Evolutionary conservation across 345 rosid genomes (phyloP).

Genomic region (Stellera chamaejasme): DNA sequence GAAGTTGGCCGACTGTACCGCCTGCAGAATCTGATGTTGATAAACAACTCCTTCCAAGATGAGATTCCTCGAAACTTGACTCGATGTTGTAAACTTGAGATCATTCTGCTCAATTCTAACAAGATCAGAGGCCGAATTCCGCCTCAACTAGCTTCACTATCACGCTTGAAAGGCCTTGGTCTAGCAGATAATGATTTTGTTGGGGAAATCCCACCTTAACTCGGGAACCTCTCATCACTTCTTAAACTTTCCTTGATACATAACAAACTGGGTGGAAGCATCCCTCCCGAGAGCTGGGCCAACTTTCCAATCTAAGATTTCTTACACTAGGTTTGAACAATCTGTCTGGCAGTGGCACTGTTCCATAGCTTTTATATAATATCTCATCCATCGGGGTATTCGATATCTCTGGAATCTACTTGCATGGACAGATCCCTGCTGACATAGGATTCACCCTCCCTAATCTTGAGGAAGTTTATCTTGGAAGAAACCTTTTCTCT

Average conservation of each 20-base stretch:
- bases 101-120: neutral
- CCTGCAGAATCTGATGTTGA: conserved; percentile 6
- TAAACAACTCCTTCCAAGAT: conserved; percentile 3
- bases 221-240: conserved; percentile 19
- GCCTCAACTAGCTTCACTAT: neutral
- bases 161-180: neutral
- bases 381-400: conserved; percentile 3
- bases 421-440: conserved; percentile 16
- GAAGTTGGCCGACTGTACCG: conserved; percentile 15
- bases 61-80: neutral
- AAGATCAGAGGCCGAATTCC: conserved; percentile 11
- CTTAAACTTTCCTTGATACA: neutral
- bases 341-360: conserved; percentile 11
- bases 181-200: conserved; percentile 1
- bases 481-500: neutral
- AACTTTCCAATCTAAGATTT: neutral
- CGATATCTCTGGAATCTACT: conserved; percentile 4
- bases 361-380: conserved; percentile 15
- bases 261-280: conserved; percentile 7
- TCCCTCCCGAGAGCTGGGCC: conserved; percentile 11
- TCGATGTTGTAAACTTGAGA: conserved; percentile 2
- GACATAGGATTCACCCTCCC: conserved; percentile 14
- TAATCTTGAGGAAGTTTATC: neutral
- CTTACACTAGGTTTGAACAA: conserved; percentile 6
- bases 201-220: conserved; percentile 10